A percentile compares a stretch with the other conserved stretches of the same genome.
phyloP scores from a whole-genome alignment of 139 green algal species.

The Chlamydomonas eustigma region DNA sequence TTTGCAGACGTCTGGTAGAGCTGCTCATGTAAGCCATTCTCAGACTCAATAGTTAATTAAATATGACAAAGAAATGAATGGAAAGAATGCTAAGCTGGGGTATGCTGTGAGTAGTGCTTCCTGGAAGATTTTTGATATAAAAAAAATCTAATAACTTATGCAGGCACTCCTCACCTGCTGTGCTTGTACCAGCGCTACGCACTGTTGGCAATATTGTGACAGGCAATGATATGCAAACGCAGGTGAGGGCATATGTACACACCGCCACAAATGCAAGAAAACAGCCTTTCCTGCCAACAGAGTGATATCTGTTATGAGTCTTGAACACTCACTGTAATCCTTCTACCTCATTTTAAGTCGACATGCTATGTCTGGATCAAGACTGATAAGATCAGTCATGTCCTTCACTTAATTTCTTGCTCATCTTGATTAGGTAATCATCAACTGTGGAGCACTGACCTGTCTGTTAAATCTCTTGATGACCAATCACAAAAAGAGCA shows the following conservation, averaged over 20 bases:
- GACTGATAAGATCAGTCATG: no score
- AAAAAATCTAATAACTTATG: no score
- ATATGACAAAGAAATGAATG: no score
- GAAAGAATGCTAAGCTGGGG: no score
- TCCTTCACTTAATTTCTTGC: no score
- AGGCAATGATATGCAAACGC: constrained; percentile 92
- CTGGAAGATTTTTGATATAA: no score
- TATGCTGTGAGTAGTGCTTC: no score
- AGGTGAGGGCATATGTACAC: constrained; percentile 42
- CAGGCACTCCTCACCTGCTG: constrained; percentile 34
- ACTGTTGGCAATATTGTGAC: constrained; percentile 99
- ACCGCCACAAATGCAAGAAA: neutral
- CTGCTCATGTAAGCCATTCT: constrained; percentile 46
- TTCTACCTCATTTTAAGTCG: no score
- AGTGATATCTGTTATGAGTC: no score
- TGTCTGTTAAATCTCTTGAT: constrained; percentile 49
- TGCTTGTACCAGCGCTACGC: constrained; percentile 95
- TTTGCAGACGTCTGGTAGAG: constrained; percentile 82
- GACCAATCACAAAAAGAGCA: constrained; percentile 73
- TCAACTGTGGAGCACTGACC: constrained; percentile 94
- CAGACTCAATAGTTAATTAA: neutral
- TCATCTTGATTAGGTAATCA: constrained; percentile 90
- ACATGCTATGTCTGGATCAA: no score
- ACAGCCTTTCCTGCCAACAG: no score
- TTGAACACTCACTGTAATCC: no score